A percentile compares a stretch with the other conserved stretches of the same genome.
Evolutionary conservation across 2,329 filamentous ascomycete species (phyloP).

Genomic region (Cercospora janseana): DNA sequence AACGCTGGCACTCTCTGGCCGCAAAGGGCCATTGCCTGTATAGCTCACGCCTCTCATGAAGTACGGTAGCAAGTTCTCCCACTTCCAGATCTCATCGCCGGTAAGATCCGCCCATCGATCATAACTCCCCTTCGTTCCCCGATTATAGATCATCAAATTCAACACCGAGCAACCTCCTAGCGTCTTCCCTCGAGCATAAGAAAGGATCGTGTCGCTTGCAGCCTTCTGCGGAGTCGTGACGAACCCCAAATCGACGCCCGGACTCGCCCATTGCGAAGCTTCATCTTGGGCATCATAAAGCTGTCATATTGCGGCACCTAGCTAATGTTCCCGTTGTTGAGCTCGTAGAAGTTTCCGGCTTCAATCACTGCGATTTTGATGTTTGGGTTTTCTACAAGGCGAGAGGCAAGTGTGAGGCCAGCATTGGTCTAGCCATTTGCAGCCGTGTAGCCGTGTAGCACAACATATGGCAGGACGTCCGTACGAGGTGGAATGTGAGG

Average conservation of each 20-base stretch:
- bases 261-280: no score
- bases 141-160: constrained; percentile 33
- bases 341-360: constrained; percentile 30
- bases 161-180: constrained; percentile 31
- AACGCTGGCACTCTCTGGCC: constrained; percentile 20
- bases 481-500: no score
- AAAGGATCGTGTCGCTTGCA: constrained; percentile 13
- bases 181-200: constrained; percentile 33
- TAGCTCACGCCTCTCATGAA: constrained; percentile 20
- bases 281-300: no score
- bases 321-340: constrained; percentile 26
- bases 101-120: constrained; percentile 41
- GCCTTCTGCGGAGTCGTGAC: constrained; percentile 15
- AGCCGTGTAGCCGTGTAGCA: no score
- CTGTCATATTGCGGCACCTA: constrained; percentile 26
- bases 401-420: constrained; percentile 26
- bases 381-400: constrained; percentile 22
- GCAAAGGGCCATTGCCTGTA: neutral
- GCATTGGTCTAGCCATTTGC: no score
- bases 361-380: constrained; percentile 30
- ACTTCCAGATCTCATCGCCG: constrained; percentile 37
- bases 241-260: constrained; percentile 23
- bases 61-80: constrained; percentile 31
- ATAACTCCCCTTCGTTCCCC: constrained; percentile 37
- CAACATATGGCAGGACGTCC: no score